Percentiles rank a stretch among this genome's conserved stretches.
These are phyloP conservation scores for Sporothrix humicola DNA, from an alignment of 2,329 filamentous ascomycete species.

Conservation along the genomic window DNA sequence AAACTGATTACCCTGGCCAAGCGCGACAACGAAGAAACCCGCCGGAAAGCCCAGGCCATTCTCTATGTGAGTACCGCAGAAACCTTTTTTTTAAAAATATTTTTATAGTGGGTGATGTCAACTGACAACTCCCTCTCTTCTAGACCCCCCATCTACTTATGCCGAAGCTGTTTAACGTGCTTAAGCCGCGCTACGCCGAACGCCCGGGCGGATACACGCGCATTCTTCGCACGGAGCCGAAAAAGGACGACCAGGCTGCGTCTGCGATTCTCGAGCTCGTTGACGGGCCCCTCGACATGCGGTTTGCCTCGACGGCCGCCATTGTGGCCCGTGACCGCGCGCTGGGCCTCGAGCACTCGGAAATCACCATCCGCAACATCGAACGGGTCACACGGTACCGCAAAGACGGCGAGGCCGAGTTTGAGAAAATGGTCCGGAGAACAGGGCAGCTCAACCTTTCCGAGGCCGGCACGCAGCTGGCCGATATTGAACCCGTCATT, in stretches of 20 bases:
- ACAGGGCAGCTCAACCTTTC: constrained; percentile 47
- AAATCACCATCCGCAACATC: constrained; percentile 78
- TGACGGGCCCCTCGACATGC: constrained; percentile 90
- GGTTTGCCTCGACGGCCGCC: constrained; percentile 91
- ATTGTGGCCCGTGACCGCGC: constrained; percentile 70
- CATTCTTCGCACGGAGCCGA: constrained; percentile 87
- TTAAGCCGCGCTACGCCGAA: constrained; percentile 76
- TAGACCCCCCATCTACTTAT: constrained; percentile 73
- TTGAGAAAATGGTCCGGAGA: constrained; percentile 68
- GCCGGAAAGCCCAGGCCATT: constrained; percentile 75
- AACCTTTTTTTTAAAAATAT: too few relatives aligned
- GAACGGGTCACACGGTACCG: constrained; percentile 82
- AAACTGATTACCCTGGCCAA: constrained; percentile 94
- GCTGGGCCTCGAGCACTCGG: constrained; percentile 64
- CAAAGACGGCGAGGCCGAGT: constrained; percentile 65
- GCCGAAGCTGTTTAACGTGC: constrained; percentile 85
- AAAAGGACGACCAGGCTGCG: constrained; percentile 79
- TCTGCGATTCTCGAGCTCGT: constrained; percentile 94
- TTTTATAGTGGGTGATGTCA: too few relatives aligned
- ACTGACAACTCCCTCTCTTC: background rate
- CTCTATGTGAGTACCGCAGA: constrained; percentile 71
- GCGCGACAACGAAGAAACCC: constrained; percentile 83
- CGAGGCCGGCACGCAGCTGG: constrained; percentile 38
- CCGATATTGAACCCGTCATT: constrained; percentile 35
- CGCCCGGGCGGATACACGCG: constrained; percentile 94